phyloP scores from a whole-genome alignment of 129 eudicot species.

The Arctium lappa region DNA sequence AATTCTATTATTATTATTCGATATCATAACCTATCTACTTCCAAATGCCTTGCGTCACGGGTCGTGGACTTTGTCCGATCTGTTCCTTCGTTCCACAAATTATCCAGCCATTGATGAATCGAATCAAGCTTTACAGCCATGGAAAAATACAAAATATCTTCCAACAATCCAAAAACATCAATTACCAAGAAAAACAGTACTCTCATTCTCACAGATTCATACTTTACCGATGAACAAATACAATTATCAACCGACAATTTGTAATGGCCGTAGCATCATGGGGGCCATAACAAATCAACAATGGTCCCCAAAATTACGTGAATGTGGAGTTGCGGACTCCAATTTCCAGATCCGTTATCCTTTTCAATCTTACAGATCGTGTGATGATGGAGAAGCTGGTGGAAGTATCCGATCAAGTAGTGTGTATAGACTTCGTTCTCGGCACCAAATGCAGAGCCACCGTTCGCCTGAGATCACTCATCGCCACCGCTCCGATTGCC shows the following conservation, averaged over 20 bases:
- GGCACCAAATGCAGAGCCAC: slow-evolving; percentile 66
- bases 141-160: background rate
- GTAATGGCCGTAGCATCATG: slow-evolving; percentile 4
- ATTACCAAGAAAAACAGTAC: background rate
- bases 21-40: background rate
- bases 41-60: slow-evolving; percentile 9
- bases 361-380: background rate
- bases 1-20: no score
- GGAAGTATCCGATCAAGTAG: slow-evolving; percentile 50
- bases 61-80: slow-evolving; percentile 18
- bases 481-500: slow-evolving; percentile 39
- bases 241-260: background rate
- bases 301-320: slow-evolving; percentile 26
- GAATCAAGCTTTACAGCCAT: background rate
- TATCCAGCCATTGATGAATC: background rate
- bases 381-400: slow-evolving; percentile 52
- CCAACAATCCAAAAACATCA: slow-evolving; percentile 3
- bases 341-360: background rate
- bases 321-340: slow-evolving; percentile 5
- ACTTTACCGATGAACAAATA: background rate
- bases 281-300: slow-evolving; percentile 18
- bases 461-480: slow-evolving; percentile 47
- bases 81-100: background rate
- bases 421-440: slow-evolving; percentile 49
- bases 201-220: background rate